Evolutionary conservation across 176 grass and related monocot species (phyloP), one percentile per base, ranked within the genome.

Genomic region (Stipa capillata): DNA sequence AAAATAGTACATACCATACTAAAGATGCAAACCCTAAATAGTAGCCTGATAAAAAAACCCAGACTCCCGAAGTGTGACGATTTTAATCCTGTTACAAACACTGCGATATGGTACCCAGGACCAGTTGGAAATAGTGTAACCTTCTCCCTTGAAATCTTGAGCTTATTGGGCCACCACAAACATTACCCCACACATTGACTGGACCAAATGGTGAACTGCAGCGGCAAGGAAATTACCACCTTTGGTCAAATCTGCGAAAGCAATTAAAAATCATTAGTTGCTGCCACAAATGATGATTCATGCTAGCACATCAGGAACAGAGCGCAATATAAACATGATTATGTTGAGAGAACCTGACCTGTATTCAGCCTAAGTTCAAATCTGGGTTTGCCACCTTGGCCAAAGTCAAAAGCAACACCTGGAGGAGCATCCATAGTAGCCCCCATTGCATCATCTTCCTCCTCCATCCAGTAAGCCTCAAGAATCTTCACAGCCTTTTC

Each of bases 401-500:
- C 79, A 17, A 95, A 99, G 65, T 85, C 77, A 73, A 98, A 95
- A 16, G 79, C 9, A 82, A 36, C 87, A 58, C 77, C 69, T 49
- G 80, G 85, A 59, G 83, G 52, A 27, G 66, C 88, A 44, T 91
- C 90, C 29, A 52, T 86, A 6, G 57, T 76, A 34, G 80, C 72
- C 27, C 77, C 84, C 96, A 99, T 99, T 11, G 83, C 79, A 10
- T 95, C 96, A 73, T 95, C 96, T 25, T 97, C 91, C 69, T 98
- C 95, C 40, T 98, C 90, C 74, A 95, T 73, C 92, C 96, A 95
- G 74, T 91, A 93, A 41, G 83, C 84, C 71, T 99, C 96, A 12
- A 98, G 90, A 82, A 98, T 90, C 90, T 93, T 99, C 18, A 99
- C 96, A 2, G 92, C 86, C 69, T 96, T 99, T 54, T 99, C 97